Conservation (phyloP, 768 basidiomycete genomes). For the Rhizopogon vulgaris region DNA sequence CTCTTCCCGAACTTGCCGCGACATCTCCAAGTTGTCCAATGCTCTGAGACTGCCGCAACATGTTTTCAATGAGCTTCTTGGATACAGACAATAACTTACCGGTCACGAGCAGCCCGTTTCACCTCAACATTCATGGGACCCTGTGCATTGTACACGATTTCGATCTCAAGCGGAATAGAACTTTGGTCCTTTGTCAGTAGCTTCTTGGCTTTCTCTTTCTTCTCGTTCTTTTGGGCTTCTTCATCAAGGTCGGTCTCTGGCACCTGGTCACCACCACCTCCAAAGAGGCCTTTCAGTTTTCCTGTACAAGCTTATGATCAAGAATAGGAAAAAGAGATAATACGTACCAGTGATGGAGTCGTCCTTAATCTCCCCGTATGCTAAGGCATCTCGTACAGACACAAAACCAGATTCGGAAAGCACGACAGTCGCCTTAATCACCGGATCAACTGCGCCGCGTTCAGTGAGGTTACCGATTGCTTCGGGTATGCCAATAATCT, state of each 20-base stretch:
- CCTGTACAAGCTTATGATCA: conserved; percentile 34
- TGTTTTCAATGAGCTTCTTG: conserved; percentile 4
- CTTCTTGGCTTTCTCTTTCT: conserved; percentile 30
- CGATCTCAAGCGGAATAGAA: conserved; percentile 63
- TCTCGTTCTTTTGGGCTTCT: conserved; percentile 28
- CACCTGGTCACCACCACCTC: conserved; percentile 37
- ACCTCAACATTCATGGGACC: conserved; percentile 73
- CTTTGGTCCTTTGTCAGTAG: conserved; percentile 37
- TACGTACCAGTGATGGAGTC: conserved; percentile 65
- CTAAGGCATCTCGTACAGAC: conserved; percentile 71
- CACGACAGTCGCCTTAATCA: conserved; percentile 78
- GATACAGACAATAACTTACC: conserved; percentile 39
- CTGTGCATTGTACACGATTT: conserved; percentile 53
- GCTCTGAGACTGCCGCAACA: conserved; percentile 56
- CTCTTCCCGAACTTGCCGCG: conserved; percentile 78
- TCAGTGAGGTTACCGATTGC: conserved; percentile 82
- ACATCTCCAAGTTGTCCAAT: conserved; percentile 70
- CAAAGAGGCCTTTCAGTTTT: conserved; percentile 86
- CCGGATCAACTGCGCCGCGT: conserved; percentile 71
- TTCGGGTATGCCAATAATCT: conserved; percentile 65
- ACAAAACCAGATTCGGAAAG: conserved; percentile 87
- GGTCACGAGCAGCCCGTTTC: conserved; percentile 66
- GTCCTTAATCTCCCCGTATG: conserved; percentile 76
- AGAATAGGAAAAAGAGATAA: neutral
- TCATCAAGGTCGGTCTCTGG: conserved; percentile 27